A percentile compares a stretch with the other conserved stretches of the same genome.
Evolutionary conservation across 768 basidiomycete genomes (phyloP).

Genomic region (Aureoboletus auriporus): DNA sequence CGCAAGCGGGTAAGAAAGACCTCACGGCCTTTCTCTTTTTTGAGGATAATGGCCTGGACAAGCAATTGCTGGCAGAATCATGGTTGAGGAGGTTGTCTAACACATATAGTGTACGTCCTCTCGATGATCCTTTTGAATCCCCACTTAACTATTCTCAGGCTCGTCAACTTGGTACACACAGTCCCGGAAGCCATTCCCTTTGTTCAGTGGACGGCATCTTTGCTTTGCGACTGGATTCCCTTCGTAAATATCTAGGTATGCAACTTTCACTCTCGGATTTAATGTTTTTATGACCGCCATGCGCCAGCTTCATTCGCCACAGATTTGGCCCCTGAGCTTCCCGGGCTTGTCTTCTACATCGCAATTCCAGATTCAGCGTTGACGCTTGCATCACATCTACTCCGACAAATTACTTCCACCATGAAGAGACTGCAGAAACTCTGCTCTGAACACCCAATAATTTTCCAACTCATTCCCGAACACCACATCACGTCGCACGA

Average conservation of each 20-base stretch:
- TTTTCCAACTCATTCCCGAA: conserved; percentile 76
- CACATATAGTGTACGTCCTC: conserved; percentile 53
- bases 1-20: conserved; percentile 68
- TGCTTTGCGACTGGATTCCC: conserved; percentile 61
- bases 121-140: conserved; percentile 1
- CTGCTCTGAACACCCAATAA: conserved; percentile 44
- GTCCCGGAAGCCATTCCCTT: conserved; percentile 44
- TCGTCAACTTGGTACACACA: conserved; percentile 57
- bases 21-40: conserved; percentile 64
- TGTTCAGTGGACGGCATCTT: conserved; percentile 56
- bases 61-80: conserved; percentile 41
- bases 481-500: conserved; percentile 42
- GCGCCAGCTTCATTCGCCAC: conserved; percentile 47
- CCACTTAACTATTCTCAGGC: conserved; percentile 37
- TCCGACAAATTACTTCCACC: conserved; percentile 67
- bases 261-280: neutral
- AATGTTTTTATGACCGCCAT: neutral
- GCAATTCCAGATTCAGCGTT: conserved; percentile 58
- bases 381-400: conserved; percentile 57
- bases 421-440: conserved; percentile 53
- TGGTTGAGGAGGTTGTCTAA: conserved; percentile 58
- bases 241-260: conserved; percentile 65
- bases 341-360: conserved; percentile 63
- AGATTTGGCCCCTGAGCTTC: conserved; percentile 34
- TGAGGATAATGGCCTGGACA: conserved; percentile 54